These are phyloP conservation scores for Aspergillus sp. DNA, from an alignment of 2,329 filamentous ascomycete genomes.

Conservation along the genomic window DNA sequence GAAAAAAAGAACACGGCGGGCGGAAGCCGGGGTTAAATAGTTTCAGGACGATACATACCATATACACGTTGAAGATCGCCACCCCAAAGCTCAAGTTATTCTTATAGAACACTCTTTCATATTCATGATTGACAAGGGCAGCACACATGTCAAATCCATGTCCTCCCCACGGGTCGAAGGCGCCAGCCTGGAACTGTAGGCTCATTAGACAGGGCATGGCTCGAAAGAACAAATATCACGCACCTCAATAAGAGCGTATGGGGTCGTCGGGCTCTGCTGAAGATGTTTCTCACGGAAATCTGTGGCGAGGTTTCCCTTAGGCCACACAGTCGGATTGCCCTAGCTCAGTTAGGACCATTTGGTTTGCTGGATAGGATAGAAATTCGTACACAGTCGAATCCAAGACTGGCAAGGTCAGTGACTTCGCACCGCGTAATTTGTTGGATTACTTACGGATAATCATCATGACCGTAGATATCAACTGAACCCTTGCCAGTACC, in stretches of 20 bases:
- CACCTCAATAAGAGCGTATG: slow-evolving; percentile 54
- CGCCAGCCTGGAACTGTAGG: slow-evolving; percentile 56
- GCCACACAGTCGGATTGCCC: slow-evolving; percentile 54
- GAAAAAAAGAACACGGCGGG: too few relatives aligned
- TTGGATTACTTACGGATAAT: slow-evolving; percentile 42
- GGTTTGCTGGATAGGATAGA: background rate
- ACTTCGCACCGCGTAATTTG: background rate
- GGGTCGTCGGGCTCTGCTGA: slow-evolving; percentile 54
- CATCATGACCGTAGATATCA: slow-evolving; percentile 59
- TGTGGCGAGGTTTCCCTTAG: slow-evolving; percentile 46
- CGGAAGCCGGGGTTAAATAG: too few relatives aligned
- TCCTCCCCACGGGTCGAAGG: slow-evolving; percentile 68
- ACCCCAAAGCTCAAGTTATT: slow-evolving; percentile 59
- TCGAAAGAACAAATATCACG: slow-evolving; percentile 1
- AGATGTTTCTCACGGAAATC: slow-evolving; percentile 47
- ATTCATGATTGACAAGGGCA: slow-evolving; percentile 59
- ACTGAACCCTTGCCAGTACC: slow-evolving; percentile 48
- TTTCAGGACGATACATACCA: slow-evolving; percentile 41
- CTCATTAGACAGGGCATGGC: slow-evolving; percentile 3
- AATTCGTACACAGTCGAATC: slow-evolving; percentile 30
- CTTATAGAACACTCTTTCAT: slow-evolving; percentile 71
- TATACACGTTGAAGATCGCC: slow-evolving; percentile 64
- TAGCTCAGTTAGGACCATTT: slow-evolving; percentile 8
- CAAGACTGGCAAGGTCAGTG: slow-evolving; percentile 18
- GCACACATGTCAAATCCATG: slow-evolving; percentile 59